These are phyloP conservation scores for Plasmodium vinckei DNA, from an alignment of 169 alveolate species.

Conservation along the genomic window DNA sequence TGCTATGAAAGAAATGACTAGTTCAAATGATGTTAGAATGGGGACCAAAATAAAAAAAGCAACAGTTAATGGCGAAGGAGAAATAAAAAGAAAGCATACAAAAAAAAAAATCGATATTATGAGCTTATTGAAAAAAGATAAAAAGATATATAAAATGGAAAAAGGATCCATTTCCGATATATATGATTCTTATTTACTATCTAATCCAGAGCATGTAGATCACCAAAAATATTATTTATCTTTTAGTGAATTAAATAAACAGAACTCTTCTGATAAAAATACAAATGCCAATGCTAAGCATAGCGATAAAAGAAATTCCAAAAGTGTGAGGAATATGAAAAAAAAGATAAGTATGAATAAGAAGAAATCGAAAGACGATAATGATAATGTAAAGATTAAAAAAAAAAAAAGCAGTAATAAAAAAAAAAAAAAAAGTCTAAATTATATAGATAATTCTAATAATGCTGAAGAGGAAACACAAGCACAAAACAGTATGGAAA, in stretches of 20 bases:
- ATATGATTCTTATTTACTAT: conserved; percentile 40
- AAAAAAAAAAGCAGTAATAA: conserved; percentile 19
- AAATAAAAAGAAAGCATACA: background rate
- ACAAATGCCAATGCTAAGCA: conserved; percentile 7
- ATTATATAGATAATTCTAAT: background rate
- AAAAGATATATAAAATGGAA: conserved; percentile 21
- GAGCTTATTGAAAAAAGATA: conserved; percentile 46
- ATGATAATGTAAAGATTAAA: conserved; percentile 5
- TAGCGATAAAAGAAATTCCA: background rate
- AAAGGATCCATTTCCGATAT: conserved; percentile 23
- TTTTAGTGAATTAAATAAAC: conserved; percentile 51
- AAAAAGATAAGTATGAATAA: background rate
- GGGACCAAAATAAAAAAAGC: background rate
- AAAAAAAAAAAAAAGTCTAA: conserved; percentile 17
- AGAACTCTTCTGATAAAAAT: conserved; percentile 19
- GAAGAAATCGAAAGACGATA: conserved; percentile 7
- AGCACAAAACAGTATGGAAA: background rate
- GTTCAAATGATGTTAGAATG: conserved; percentile 22
- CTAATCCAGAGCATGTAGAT: conserved; percentile 44
- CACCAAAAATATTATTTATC: conserved; percentile 50
- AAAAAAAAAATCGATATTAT: conserved; percentile 41
- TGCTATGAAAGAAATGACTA: conserved; percentile 36
- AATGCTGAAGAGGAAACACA: background rate
- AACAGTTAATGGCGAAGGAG: conserved; percentile 1
- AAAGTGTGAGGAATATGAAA: background rate